Evolutionary conservation across 2,329 filamentous ascomycete genomes (phyloP), one percentile per base, ranked within the genome.

Genomic region (Helotiales sp.): DNA sequence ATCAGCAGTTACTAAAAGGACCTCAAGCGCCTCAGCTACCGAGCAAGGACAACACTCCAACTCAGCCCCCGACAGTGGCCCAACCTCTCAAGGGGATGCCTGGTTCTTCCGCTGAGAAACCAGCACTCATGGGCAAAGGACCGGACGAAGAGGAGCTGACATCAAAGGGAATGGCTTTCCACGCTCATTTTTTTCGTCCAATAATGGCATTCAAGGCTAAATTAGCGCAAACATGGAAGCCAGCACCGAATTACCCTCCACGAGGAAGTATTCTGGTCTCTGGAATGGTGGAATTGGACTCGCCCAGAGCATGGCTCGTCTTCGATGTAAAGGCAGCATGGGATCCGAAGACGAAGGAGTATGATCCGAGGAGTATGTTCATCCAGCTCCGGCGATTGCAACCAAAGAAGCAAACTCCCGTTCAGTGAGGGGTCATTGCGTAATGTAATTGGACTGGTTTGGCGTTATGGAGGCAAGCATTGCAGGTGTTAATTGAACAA

Each of bases 261-360:
- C 79, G 83, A 11, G 87, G 87, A 4, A 83, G 82, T 61, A 79
- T 89, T 55, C 75, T 79, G 1, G 80, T 89, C 1, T 83, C 83
- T 17, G 87, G 87, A 0, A 75, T 87, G 11, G 82, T 89, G 1
- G 84, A 88, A 69, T 65, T 89, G 1, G 79, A 82, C 47, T 80
- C 84, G 1, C 75, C 82, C 1, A 80, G 77, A 24, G 81, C 82
- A 0, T 79, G 79, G 59, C 74, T 88, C 63, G 80, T 82, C 2
- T 78, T 88, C 13, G 84, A 87, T 67, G 85, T 86, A 1, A 66
- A 77, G 11, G 84, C 81, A 1, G 86, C 82, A 76, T 89, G 85
- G 76, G 82, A 89, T 73, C 86, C 87, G 1, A 84, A 86, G 74
- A 82, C 81, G 47, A 80, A 81, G 68, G 79, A 67, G 11, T 78